Evolutionary conservation across 208 protist species (phyloP), one percentile per base, ranked within the genome.

Genomic region (Wallacemonas collosoma): DNA sequence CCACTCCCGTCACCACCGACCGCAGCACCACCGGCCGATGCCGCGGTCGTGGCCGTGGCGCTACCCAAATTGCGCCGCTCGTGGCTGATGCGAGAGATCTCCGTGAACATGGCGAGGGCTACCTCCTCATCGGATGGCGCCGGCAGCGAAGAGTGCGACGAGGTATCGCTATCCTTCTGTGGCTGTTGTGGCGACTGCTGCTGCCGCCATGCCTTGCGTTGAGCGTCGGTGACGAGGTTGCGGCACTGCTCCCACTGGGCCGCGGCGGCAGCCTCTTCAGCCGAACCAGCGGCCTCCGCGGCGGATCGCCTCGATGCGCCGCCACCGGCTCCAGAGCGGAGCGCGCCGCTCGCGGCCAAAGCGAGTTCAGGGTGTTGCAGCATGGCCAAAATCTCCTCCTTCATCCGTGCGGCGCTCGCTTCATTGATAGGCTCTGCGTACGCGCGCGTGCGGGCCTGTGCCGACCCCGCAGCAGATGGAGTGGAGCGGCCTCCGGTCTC

Each of bases 381-480:
- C 72, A 77, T 62, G 53, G 74, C 77, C 15, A 77, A 75, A 64
- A 82, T 72, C 55, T 82, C 77, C 55, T 77, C 72, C 14, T 70
- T n/a, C 48, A 75, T 77, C 54, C 71, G 60, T 2, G 72, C 64
- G 14, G 64, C 54, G 11, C 57, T 48, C 7, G 72, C 71, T 1
- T 63, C 57, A 12, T 63, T 70, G 48, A 56, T 64, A 48, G 60
- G 36, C 41, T 74, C 63, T 54, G 48, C 26, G 36, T 71, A 63
- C 36, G 48, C 43, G 2, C 57, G 56, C 60, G 50, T 61, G 3
- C 43, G 65, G n/a, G 58, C 40, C 41, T 12, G 9, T 3, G 14
- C 8, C 36, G 48, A 26, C 2, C n/a, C 60, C 11, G 66, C 14
- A 1, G 73, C 39, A 8, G 57, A 8, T 36, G 64, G 8, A 2